Base-by-base conservation (phyloP, 495 filamentous ascomycete species). In the Monascus purpureus region DNA sequence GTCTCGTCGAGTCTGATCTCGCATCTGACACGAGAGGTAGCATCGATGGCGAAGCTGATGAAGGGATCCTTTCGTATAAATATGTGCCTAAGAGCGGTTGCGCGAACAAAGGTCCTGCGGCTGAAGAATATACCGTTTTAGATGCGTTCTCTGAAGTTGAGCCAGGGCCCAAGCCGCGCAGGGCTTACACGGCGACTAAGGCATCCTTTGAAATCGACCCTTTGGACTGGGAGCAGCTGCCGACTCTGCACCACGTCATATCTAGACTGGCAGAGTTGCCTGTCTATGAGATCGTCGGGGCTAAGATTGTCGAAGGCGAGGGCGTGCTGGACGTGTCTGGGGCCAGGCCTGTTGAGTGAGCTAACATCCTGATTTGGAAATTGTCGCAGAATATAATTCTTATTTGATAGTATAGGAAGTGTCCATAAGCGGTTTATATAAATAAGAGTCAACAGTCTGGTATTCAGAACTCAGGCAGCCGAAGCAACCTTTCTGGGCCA, bases 171-270 rank as follows among this genome's bases (percentile, higher is more conserved):
- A 41, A 40, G 32, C 31, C 41, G 3, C 37, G 32, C 14, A 38
- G 45, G 32, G 43, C 42, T 18, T 41, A 29, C 25, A 44, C 41
- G 24, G 31, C 53, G 16, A 35, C 28, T 2, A 53, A 53, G 24
- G 52, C 54, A 1, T 47, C 31, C 9, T 34, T 66, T 31, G 32
- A 36, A 14, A 45, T 66, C 28, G 52, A 58, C 14, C 24, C 41
- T 9, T 31, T 53, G 27, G 50, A 65, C 39, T 57, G 46, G 56
- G 40, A 62, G 13, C 33, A 40, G 22, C 33, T 71, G 24, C 67
- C 67, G 0, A 69, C 62, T 0, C 40, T 70, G 23, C 63, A 71
- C 35, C 59, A 67, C 43, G 41, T 70, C 22, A 43, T 63, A n/a
- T 36, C 43, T 9, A 41, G 42, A 20, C 32, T 73, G 37, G 57